phyloP scores from a whole-genome alignment of 805 yeast species.

The Saccharomycopsis selenospora region DNA sequence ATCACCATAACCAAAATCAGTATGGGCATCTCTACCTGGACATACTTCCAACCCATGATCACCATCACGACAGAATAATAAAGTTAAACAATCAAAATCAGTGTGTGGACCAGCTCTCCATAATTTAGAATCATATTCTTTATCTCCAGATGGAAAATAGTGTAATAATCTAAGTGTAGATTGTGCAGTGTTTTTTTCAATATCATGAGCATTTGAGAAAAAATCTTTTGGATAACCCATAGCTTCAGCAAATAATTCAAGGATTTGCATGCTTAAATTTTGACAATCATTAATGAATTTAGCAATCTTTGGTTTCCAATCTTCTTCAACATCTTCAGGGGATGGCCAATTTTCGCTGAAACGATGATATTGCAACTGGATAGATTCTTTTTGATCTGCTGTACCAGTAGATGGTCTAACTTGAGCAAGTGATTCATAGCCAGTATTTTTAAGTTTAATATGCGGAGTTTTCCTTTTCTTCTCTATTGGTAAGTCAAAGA shows the following conservation, averaged over 20 bases:
- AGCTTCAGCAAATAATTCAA: slow-evolving; percentile 29
- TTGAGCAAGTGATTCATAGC: slow-evolving; percentile 30
- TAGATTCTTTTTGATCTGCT: slow-evolving; percentile 30
- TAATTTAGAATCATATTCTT: slow-evolving; percentile 21
- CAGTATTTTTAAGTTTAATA: slow-evolving; percentile 29
- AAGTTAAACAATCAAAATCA: slow-evolving; percentile 31
- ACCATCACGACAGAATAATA: slow-evolving; percentile 31
- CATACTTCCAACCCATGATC: slow-evolving; percentile 33
- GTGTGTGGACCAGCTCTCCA: slow-evolving; percentile 36
- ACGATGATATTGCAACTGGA: slow-evolving; percentile 30
- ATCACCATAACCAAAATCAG: slow-evolving; percentile 31
- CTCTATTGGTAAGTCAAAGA: slow-evolving; percentile 25
- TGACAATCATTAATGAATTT: slow-evolving; percentile 26
- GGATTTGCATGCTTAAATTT: slow-evolving; percentile 24
- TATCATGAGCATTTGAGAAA: slow-evolving; percentile 28
- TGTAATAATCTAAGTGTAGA: slow-evolving; percentile 31
- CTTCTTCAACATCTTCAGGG: slow-evolving; percentile 26
- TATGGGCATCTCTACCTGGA: slow-evolving; percentile 32
- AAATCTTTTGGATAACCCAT: slow-evolving; percentile 27
- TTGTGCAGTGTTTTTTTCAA: slow-evolving; percentile 27
- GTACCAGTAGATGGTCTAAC: slow-evolving; percentile 33
- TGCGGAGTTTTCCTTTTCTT: slow-evolving; percentile 29
- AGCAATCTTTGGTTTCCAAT: slow-evolving; percentile 26
- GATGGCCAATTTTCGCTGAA: slow-evolving; percentile 30
- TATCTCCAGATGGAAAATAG: slow-evolving; percentile 25